Base-by-base conservation (phyloP, 495 filamentous ascomycete species). In the Viridothelium virens region DNA sequence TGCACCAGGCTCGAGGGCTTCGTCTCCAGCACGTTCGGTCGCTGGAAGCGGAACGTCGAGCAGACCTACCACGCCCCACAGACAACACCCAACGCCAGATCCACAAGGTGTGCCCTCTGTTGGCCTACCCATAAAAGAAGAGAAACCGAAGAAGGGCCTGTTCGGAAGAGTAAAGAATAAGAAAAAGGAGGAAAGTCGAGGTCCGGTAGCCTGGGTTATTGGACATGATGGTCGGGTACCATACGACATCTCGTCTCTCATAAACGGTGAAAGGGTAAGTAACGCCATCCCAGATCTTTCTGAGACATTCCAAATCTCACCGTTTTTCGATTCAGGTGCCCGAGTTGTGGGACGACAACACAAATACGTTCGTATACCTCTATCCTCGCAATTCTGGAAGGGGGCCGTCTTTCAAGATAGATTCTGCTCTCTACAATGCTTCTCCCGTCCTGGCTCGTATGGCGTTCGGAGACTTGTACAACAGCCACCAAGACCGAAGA, bases 291-390 rank as follows among this genome's bases (percentile, higher is more conserved):
- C 47, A 56, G 16, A 25, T 65, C 63, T n/a, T 38, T 48, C 1
- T n/a, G 48, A 2, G 47, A 44, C 3, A 50, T 61, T 34, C 53
- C 61, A 9, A 12, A 14, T 14, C n/a, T 41, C 64, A 34, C 31
- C 31, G 3, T 18, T 1, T 59, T 31, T 59, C 6, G 7, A 36
- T 59, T 36, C 67, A 93, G 89, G 83, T 96, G 11, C 81, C 86
- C 0, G 95, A 97, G 77, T 75, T 98, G 38, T 97, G 95, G 95
- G 87, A 92, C 69, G 89, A 94, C 44, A 72, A 81, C 50, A 68
- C 69, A 10, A 89, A 93, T 72, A 88, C 91, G n/a, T 85, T 85
- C 64, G 83, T 98, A 36, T 96, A 94, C 71, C 78, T 97, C 7
- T 89, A 90, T 71, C 84, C 91, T 2, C 84, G 84, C 50, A 84